Conservation (phyloP, 345 rosid genomes). For the Rubroshorea leprosula region DNA sequence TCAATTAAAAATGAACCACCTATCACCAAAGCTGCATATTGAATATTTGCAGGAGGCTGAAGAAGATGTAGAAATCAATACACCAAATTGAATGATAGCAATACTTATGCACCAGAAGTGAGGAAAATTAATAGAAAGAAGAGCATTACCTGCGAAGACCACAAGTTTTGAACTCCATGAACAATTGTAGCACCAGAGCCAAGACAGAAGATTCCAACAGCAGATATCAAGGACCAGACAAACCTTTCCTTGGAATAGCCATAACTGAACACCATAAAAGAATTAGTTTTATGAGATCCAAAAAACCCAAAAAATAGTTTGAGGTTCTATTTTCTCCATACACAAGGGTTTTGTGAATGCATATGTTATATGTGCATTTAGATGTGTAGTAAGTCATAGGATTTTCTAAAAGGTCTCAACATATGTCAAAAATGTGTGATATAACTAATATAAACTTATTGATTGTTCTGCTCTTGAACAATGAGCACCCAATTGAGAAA, state of each 20-base stretch:
- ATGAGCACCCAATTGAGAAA: background rate
- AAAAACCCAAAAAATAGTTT: slow-evolving; percentile 9
- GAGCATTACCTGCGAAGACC: slow-evolving; percentile 59
- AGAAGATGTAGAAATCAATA: slow-evolving; percentile 20
- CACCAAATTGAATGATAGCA: slow-evolving; percentile 8
- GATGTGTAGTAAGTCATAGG: too few relatives aligned
- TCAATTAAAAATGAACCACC: slow-evolving; percentile 92
- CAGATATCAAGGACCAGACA: slow-evolving; percentile 99
- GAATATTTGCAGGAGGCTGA: slow-evolving; percentile 80
- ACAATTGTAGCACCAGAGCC: slow-evolving; percentile 98
- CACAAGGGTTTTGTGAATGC: slow-evolving; percentile 1
- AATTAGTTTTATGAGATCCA: slow-evolving; percentile 16
- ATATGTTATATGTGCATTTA: too few relatives aligned
- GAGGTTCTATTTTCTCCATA: slow-evolving; percentile 2
- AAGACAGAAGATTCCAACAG: slow-evolving; percentile 98
- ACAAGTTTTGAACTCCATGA: slow-evolving; percentile 85
- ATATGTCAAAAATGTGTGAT: background rate
- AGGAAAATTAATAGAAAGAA: slow-evolving; percentile 13
- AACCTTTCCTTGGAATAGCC: slow-evolving; percentile 98
- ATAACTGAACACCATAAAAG: slow-evolving; percentile 49
- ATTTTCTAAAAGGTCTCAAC: background rate
- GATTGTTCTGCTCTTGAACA: background rate
- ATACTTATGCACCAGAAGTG: background rate
- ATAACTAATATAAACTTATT: background rate
- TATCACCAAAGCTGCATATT: slow-evolving; percentile 86